These are phyloP conservation scores for Melanomma pulvis-pyrius DNA, from an alignment of 495 filamentous ascomycete genomes.

Conservation along the genomic window DNA sequence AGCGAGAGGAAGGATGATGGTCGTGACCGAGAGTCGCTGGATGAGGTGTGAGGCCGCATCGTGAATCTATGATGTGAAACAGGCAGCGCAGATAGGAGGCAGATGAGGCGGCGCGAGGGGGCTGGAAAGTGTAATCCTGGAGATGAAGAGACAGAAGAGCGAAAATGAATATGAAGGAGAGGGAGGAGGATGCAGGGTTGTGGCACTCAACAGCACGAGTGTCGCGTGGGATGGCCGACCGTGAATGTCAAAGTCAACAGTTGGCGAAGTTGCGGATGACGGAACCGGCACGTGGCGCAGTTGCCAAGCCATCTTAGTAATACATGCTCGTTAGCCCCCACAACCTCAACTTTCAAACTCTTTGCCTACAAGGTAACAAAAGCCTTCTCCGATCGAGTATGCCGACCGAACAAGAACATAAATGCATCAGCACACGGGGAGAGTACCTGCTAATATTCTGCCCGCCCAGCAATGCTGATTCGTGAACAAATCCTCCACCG, in stretches of 20 bases:
- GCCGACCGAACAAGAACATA: not conserved
- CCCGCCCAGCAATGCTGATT: not conserved
- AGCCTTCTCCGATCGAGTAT: too few species aligned
- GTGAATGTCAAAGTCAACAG: conserved; percentile 4
- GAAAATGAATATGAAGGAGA: not conserved
- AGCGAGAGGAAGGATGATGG: conserved; percentile 11
- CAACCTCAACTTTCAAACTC: not conserved
- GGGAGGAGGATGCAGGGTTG: not conserved
- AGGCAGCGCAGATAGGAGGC: not conserved
- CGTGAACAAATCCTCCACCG: not conserved
- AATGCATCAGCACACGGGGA: not conserved
- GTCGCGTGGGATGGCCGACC: too few species aligned
- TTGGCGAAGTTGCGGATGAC: not conserved
- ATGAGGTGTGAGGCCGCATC: conserved; percentile 22
- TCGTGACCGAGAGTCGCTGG: not conserved
- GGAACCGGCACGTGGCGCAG: conserved; percentile 7
- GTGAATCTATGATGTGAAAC: conserved; percentile 6
- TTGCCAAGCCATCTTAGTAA: not conserved
- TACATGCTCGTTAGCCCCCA: not conserved
- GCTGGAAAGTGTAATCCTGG: not conserved
- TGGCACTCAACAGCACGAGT: not conserved
- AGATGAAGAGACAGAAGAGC: not conserved
- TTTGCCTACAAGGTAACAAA: not conserved
- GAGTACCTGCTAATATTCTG: not conserved
- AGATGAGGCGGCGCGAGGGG: not conserved